A percentile compares a stretch with the other conserved stretches of the same genome.
These are phyloP conservation scores for Heterobasidion parviporum DNA, from an alignment of 1,284 basidiomycete species.

Conservation along the genomic window DNA sequence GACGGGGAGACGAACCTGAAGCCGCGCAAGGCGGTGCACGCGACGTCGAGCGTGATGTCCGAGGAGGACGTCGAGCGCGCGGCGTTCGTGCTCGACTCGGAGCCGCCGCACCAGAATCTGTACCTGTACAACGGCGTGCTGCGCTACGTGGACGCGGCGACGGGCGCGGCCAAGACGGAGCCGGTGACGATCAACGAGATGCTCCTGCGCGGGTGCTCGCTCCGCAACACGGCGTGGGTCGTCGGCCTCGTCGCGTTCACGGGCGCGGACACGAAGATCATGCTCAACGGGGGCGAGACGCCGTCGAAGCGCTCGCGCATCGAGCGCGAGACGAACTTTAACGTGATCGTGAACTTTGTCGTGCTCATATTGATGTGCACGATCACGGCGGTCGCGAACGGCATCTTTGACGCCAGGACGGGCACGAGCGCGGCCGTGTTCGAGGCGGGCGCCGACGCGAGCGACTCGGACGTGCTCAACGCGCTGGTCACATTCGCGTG, in stretches of 20 bases:
- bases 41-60: conserved; percentile 68
- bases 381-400: conserved; percentile 67
- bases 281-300: conserved; percentile 90
- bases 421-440: conserved; percentile 71
- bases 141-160: conserved; percentile 53
- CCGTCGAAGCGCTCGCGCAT: conserved; percentile 95
- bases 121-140: conserved; percentile 88
- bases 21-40: conserved; percentile 70
- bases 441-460: conserved; percentile 59
- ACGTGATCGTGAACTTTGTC: conserved; percentile 91
- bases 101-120: conserved; percentile 89
- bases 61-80: conserved; percentile 91
- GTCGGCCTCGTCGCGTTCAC: conserved; percentile 94
- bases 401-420: conserved; percentile 53
- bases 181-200: conserved; percentile 88
- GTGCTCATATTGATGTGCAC: conserved; percentile 77
- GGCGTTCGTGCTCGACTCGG: conserved; percentile 84
- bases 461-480: conserved; percentile 61
- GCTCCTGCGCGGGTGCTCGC: conserved; percentile 83
- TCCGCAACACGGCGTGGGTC: conserved; percentile 94
- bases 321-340: conserved; percentile 98
- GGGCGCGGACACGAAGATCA: conserved; percentile 95
- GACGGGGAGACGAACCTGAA: conserved; percentile 98
- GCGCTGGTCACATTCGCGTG: conserved; percentile 88
- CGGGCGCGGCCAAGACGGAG: conserved; percentile 49